phyloP scores from a whole-genome alignment of 768 basidiomycete genomes.

The Cystofilobasidium macerans region DNA sequence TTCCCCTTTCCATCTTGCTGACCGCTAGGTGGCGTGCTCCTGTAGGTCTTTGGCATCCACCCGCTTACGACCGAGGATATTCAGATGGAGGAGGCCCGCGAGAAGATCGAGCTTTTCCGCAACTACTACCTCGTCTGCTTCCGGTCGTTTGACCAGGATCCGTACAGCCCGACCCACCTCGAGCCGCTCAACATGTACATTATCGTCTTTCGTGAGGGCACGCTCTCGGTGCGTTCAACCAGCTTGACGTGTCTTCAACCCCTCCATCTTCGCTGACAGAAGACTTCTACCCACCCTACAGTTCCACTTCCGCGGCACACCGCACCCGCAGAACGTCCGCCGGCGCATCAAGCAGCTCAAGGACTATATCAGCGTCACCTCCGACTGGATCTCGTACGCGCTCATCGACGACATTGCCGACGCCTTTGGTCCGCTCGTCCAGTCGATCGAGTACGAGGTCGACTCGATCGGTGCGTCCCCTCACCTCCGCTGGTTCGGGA shows the following conservation, averaged over 20 bases:
- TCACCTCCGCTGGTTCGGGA: too few relatives aligned
- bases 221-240: constrained; percentile 72
- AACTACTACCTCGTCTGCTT: constrained; percentile 99
- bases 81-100: constrained; percentile 96
- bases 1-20: neutral
- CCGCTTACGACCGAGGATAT: constrained; percentile 98
- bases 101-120: constrained; percentile 98
- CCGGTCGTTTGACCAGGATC: constrained; percentile 97
- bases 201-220: constrained; percentile 95
- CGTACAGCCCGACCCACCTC: constrained; percentile 89
- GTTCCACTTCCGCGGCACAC: constrained; percentile 96
- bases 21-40: neutral
- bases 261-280: too few relatives aligned
- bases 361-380: constrained; percentile 96
- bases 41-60: constrained; percentile 87
- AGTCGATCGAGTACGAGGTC: constrained; percentile 97
- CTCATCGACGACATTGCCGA: constrained; percentile 99
- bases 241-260: too few relatives aligned
- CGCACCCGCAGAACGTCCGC: constrained; percentile 95
- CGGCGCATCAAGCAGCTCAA: constrained; percentile 97
- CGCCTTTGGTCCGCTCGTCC: constrained; percentile 95
- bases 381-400: constrained; percentile 99
- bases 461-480: constrained; percentile 73
- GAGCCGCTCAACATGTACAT: constrained; percentile 99
- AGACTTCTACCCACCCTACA: constrained; percentile 38